Evolutionary conservation across 2,329 filamentous ascomycete genomes (phyloP).

Genomic region (Blastomyces parvus): DNA sequence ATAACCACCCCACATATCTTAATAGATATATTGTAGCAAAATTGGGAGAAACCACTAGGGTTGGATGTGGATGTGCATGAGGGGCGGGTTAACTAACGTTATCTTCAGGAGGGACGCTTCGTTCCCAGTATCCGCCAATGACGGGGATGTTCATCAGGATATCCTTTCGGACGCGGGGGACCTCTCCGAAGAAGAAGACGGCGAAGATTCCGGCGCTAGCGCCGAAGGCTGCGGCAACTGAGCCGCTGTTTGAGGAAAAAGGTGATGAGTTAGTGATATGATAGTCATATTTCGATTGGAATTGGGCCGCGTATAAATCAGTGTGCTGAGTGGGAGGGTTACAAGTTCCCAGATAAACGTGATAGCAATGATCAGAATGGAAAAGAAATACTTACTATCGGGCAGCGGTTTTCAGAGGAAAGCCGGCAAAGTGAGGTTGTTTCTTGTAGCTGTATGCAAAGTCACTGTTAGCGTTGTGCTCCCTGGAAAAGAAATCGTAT

Average conservation of each 20-base stretch:
- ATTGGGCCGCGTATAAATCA: neutral
- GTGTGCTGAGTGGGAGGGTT: neutral
- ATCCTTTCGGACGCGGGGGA: conserved; percentile 53
- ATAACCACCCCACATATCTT: no score
- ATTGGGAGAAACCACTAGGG: neutral
- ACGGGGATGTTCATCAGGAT: conserved; percentile 53
- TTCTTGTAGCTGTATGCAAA: neutral
- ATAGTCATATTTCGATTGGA: neutral
- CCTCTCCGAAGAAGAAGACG: conserved; percentile 56
- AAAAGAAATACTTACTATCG: conserved; percentile 4
- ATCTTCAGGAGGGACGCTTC: conserved; percentile 53
- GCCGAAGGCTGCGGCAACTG: conserved; percentile 47
- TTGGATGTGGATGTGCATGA: conserved; percentile 13
- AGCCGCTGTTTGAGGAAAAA: conserved; percentile 24
- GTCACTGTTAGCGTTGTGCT: neutral
- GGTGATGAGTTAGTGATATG: neutral
- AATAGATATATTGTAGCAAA: neutral
- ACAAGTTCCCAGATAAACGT: neutral
- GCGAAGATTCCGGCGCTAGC: conserved; percentile 49
- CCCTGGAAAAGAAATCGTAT: neutral
- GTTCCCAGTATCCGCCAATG: conserved; percentile 48
- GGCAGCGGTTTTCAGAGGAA: neutral
- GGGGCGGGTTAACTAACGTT: conserved; percentile 38
- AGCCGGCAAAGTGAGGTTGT: conserved; percentile 1
- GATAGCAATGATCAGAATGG: conserved; percentile 4